These are phyloP conservation scores for Caloboletus firmus DNA, from an alignment of 1,284 basidiomycete species.

Conservation along the genomic window DNA sequence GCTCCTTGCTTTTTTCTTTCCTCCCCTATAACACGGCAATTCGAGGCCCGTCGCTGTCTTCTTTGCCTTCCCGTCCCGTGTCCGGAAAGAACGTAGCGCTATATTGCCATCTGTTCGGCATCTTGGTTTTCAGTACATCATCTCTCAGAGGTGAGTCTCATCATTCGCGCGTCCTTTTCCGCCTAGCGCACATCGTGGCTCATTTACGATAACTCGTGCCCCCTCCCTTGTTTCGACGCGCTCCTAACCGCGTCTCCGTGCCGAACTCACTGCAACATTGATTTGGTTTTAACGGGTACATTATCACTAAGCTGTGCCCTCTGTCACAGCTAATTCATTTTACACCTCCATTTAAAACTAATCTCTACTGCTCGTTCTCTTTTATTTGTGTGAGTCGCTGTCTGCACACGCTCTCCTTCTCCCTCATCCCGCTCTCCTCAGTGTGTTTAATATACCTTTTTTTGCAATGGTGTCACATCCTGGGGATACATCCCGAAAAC, in stretches of 20 bases:
- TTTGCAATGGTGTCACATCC: constrained; percentile 50
- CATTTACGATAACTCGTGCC: constrained; percentile 32
- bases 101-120: constrained; percentile 13
- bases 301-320: constrained; percentile 25
- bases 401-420: constrained; percentile 6
- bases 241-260: constrained; percentile 33
- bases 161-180: constrained; percentile 41
- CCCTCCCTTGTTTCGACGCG: constrained; percentile 27
- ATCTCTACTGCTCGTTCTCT: constrained; percentile 28
- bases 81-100: constrained; percentile 18
- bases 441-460: constrained; percentile 34
- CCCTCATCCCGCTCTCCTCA: constrained; percentile 23
- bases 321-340: constrained; percentile 40
- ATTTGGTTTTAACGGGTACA: constrained; percentile 22
- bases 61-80: constrained; percentile 17
- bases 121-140: constrained; percentile 36
- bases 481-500: constrained; percentile 58
- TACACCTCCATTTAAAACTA: constrained; percentile 35
- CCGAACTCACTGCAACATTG: constrained; percentile 19
- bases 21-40: constrained; percentile 23
- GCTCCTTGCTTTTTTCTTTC: constrained; percentile 27
- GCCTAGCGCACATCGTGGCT: constrained; percentile 34
- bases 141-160: constrained; percentile 35
- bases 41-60: constrained; percentile 9
- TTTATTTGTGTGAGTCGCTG: constrained; percentile 33